These are phyloP conservation scores for Clonostachys chloroleuca DNA, from an alignment of 2,329 filamentous ascomycete genomes.

Conservation along the genomic window DNA sequence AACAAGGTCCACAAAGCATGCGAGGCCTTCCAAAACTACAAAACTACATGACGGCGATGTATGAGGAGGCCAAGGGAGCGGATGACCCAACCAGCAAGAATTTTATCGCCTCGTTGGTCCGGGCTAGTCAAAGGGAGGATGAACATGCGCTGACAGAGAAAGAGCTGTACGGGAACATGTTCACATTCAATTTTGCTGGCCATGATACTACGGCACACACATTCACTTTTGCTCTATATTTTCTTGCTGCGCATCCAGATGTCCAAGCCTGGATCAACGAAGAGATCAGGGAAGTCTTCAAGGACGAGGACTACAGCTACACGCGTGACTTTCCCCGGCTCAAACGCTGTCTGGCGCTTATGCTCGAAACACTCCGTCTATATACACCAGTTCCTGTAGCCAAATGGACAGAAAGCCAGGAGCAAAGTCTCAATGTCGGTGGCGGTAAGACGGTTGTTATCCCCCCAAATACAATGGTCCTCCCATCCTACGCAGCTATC, in stretches of 20 bases:
- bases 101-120: constrained; percentile 1
- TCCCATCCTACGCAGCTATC: constrained; percentile 1
- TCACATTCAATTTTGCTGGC: constrained; percentile 42
- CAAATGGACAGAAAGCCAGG: constrained; percentile 13
- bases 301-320: constrained; percentile 2
- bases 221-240: constrained; percentile 31
- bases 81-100: background rate
- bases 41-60: constrained; percentile 17
- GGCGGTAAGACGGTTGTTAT: constrained; percentile 1
- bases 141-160: constrained; percentile 11
- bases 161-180: constrained; percentile 45
- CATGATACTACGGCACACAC: constrained; percentile 45
- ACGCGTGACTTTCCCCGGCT: constrained; percentile 9
- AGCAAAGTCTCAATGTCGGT: background rate
- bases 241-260: constrained; percentile 35
- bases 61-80: constrained; percentile 14
- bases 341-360: constrained; percentile 27
- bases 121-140: background rate
- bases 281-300: constrained; percentile 23
- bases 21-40: constrained; percentile 14
- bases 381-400: constrained; percentile 22
- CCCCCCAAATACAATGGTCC: constrained; percentile 3
- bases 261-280: constrained; percentile 39
- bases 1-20: constrained; percentile 11
- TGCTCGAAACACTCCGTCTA: constrained; percentile 36